Base-by-base conservation (phyloP, 345 rosid genomes). In the Hypericum perforatum region DNA sequence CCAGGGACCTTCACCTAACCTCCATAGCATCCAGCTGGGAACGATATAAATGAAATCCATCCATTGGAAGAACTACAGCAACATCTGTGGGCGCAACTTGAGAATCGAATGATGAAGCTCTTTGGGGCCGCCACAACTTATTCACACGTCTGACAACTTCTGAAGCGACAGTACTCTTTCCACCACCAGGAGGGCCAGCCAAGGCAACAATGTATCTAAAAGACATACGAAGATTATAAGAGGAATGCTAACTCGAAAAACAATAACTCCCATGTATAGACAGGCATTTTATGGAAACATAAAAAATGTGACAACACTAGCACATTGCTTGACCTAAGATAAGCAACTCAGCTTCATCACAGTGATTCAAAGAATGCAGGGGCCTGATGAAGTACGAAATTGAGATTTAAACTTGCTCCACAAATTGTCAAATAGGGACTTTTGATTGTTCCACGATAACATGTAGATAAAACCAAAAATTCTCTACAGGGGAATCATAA, bases 171-270 rank as follows among this genome's bases (percentile, higher is more conserved):
- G 95, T 88, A 65, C 83, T 85, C 83, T 92, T 92, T 57, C 96
- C 96, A 39, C 90, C 81, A 67, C 96, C 96, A 61, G 98, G 98
- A 54, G 96, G 89, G 60, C 94, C 96, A 53, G 94, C 96, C 73
- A 88, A 68, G 68, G 90, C 89, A 13, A 92, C 77, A 64, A 92
- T 72, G 61, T 75, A 66, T 82, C 96, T 92, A 67, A 12, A 55
- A 12, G 39, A 41, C 45, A 39, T 53, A 65, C 47, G 49, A 11
- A 53, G 3, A 58, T 14, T 41, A 45, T 7, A 29, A 0, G 15
- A 60, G 15, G 9, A 50, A 43, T 8, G 11, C 9, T 22, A 1
- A 4, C 32, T 22, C 7, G 7, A 36, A 12, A 32, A 44, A 12
- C n/a, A 12, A 43, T 14, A 43, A 4, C 6, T 5, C n/a, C 1